These are phyloP conservation scores for Trebouxia sp. DNA, from an alignment of 139 green algal genomes.

Conservation along the genomic window DNA sequence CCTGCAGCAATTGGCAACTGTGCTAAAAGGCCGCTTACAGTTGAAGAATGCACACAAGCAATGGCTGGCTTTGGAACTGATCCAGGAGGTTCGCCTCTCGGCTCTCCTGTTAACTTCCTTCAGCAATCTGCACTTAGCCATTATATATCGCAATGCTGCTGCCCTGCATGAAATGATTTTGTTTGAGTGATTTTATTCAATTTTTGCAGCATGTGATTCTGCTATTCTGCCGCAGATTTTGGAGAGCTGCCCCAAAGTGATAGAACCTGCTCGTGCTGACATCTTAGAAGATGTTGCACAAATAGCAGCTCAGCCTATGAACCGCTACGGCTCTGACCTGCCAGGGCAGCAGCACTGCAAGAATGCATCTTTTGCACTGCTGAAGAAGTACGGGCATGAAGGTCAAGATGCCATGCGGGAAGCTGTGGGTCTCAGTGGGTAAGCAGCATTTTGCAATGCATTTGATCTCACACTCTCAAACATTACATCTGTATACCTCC, in stretches of 20 bases:
- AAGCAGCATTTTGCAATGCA: background rate
- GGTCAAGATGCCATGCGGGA: slow-evolving; percentile 23
- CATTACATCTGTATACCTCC: too few species aligned
- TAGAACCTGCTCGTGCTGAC: slow-evolving; percentile 12
- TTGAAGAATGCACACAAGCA: slow-evolving; percentile 30
- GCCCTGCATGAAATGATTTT: too few species aligned
- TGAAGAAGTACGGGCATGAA: slow-evolving; percentile 28
- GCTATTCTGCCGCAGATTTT: slow-evolving; percentile 31
- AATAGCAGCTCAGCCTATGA: slow-evolving; percentile 36
- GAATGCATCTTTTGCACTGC: slow-evolving; percentile 30
- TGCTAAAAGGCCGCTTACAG: background rate
- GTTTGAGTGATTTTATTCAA: too few species aligned
- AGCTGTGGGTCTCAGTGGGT: background rate
- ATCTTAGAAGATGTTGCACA: slow-evolving; percentile 28
- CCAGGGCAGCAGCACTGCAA: slow-evolving; percentile 35
- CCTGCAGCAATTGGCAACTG: slow-evolving; percentile 25
- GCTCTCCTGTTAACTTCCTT: too few species aligned
- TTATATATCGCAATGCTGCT: too few species aligned
- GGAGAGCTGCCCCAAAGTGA: background rate
- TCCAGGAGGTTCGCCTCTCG: slow-evolving; percentile 10
- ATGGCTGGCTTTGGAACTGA: slow-evolving; percentile 25
- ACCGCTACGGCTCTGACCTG: slow-evolving; percentile 32
- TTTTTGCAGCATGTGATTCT: too few species aligned
- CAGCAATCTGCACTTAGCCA: too few species aligned
- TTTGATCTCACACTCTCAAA: background rate